Conservation (phyloP, 192 early-diverging fungal species). For the Linnemannia exigua region DNA sequence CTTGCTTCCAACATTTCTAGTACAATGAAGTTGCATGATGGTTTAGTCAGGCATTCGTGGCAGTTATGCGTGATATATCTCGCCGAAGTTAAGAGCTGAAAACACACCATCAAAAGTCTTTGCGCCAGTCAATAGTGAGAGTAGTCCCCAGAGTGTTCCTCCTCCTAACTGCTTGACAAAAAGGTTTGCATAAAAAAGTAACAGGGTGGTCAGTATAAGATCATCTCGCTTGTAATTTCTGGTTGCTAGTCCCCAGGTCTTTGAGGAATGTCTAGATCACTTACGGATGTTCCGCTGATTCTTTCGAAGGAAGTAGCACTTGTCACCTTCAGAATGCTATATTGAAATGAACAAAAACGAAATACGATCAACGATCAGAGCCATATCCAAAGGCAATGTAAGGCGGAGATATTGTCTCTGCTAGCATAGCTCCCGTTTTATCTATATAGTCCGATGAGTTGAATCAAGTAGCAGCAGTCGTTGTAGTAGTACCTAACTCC, state of each 20-base stretch:
- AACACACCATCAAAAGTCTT: conserved; percentile 84
- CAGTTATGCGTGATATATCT: neutral
- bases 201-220: neutral
- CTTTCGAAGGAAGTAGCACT: conserved; percentile 88
- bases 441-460: neutral
- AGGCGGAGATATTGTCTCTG: neutral
- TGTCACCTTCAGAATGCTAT: conserved; percentile 93
- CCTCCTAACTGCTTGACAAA: conserved; percentile 79
- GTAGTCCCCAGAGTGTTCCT: conserved; percentile 95
- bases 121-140: conserved; percentile 90
- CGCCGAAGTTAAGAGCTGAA: neutral
- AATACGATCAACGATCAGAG: neutral
- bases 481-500: conserved; percentile 78
- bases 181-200: neutral
- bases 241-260: neutral
- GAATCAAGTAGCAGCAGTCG: neutral
- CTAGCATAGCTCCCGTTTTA: neutral
- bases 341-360: neutral
- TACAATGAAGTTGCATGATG: neutral
- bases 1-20: conserved; percentile 86
- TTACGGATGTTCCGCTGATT: conserved; percentile 86
- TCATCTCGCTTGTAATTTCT: neutral
- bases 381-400: neutral
- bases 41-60: neutral
- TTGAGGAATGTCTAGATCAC: neutral